These are phyloP conservation scores for Oryza australiensis DNA, from an alignment of 176 grass and related monocot species.

Conservation along the genomic window DNA sequence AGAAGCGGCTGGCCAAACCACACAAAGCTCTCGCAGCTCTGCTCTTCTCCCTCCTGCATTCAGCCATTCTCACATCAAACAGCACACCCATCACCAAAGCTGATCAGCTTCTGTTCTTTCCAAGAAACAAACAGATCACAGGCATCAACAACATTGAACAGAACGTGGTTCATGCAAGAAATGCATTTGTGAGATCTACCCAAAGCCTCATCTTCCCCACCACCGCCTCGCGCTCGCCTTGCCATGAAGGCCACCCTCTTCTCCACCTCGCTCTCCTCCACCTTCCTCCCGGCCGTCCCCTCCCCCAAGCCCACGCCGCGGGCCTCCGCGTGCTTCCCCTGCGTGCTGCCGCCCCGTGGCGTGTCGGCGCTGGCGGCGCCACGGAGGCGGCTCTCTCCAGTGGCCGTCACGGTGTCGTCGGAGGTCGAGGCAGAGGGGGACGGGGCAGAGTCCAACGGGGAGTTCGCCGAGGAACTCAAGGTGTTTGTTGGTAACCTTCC, in stretches of 20 bases:
- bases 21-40: background rate
- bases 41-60: slow-evolving; percentile 9
- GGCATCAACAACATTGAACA: background rate
- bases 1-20: background rate
- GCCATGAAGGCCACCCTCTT: slow-evolving; percentile 54
- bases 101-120: background rate
- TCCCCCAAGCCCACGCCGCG: slow-evolving; percentile 22
- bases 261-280: slow-evolving; percentile 49
- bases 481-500: slow-evolving; percentile 95
- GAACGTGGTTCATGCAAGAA: background rate
- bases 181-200: too few relatives aligned
- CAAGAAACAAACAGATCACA: background rate
- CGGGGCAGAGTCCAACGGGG: slow-evolving; percentile 17
- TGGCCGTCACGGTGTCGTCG: slow-evolving; percentile 51
- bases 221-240: background rate
- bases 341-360: slow-evolving; percentile 25
- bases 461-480: slow-evolving; percentile 61
- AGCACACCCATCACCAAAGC: background rate
- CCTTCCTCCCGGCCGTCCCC: slow-evolving; percentile 30
- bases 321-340: background rate
- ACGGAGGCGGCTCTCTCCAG: slow-evolving; percentile 44
- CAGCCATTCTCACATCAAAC: background rate
- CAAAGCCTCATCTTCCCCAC: background rate
- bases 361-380: slow-evolving; percentile 19
- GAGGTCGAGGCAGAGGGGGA: slow-evolving; percentile 58